A percentile compares a stretch with the other conserved stretches of the same genome.
Conservation (phyloP, 2,329 filamentous ascomycete genomes). For the Akanthomyces uredinophilus region DNA sequence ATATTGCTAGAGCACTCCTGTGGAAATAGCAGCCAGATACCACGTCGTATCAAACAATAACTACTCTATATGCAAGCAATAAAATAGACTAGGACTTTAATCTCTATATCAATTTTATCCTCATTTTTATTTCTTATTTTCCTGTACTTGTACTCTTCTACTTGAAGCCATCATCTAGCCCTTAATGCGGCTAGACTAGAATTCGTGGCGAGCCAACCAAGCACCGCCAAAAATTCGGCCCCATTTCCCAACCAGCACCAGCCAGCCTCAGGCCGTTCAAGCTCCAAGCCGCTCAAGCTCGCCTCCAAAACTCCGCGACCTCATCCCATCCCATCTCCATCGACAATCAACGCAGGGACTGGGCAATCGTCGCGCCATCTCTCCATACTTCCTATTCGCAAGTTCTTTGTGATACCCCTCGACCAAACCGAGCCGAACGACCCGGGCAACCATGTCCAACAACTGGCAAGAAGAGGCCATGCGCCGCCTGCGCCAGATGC, state of each 20-base stretch:
- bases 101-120: not conserved
- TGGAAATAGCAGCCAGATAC: not conserved
- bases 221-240: not conserved
- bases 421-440: slow-evolving; percentile 5
- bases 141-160: not conserved
- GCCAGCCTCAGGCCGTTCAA: slow-evolving; percentile 12
- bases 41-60: not conserved
- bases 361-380: not conserved
- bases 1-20: not conserved
- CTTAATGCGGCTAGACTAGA: slow-evolving; percentile 7
- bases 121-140: not conserved
- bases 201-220: slow-evolving; percentile 3
- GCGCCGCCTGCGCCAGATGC: slow-evolving; percentile 45
- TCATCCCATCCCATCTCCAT: slow-evolving; percentile 7
- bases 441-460: slow-evolving; percentile 28
- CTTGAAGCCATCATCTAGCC: not conserved
- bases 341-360: slow-evolving; percentile 6
- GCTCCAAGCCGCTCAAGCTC: slow-evolving; percentile 12
- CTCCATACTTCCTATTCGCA: not conserved
- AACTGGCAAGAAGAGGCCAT: slow-evolving; percentile 47
- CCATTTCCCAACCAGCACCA: slow-evolving; percentile 2
- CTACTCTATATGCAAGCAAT: not conserved
- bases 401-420: not conserved
- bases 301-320: slow-evolving; percentile 4
- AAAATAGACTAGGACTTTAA: not conserved